Evolutionary conservation across 2,329 filamentous ascomycete species (phyloP).

Genomic region (Rhinocladiella similis): DNA sequence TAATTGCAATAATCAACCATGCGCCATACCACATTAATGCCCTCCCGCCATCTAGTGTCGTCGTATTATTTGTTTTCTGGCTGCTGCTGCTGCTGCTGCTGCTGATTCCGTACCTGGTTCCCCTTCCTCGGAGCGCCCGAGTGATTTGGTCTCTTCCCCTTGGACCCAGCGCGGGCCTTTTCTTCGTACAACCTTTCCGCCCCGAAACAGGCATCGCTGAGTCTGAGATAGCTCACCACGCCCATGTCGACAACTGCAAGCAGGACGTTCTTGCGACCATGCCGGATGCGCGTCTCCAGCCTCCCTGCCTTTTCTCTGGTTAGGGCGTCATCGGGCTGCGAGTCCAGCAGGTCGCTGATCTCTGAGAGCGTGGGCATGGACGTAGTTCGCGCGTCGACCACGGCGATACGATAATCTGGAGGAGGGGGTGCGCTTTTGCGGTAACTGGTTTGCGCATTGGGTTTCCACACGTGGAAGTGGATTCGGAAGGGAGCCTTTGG

Average conservation of each 20-base stretch:
- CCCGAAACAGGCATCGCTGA: slow-evolving; percentile 78
- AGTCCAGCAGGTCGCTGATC: slow-evolving; percentile 69
- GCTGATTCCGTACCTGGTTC: neutral
- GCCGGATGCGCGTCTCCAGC: slow-evolving; percentile 76
- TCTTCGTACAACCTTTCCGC: slow-evolving; percentile 65
- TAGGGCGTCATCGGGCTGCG: slow-evolving; percentile 69
- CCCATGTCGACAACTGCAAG: slow-evolving; percentile 88
- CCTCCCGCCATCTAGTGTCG: no score
- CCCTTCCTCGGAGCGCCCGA: slow-evolving; percentile 7
- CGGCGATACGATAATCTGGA: slow-evolving; percentile 82
- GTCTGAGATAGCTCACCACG: slow-evolving; percentile 80
- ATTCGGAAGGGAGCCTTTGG: slow-evolving; percentile 63
- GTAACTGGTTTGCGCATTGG: slow-evolving; percentile 59
- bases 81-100: neutral
- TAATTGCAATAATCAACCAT: no score
- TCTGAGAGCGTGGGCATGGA: slow-evolving; percentile 72
- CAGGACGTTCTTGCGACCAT: slow-evolving; percentile 80
- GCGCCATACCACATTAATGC: no score
- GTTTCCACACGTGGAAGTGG: slow-evolving; percentile 81
- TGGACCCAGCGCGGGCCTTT: slow-evolving; percentile 32
- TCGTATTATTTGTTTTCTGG: neutral
- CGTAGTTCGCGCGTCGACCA: slow-evolving; percentile 73
- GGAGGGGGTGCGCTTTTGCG: slow-evolving; percentile 75
- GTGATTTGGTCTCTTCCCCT: slow-evolving; percentile 29
- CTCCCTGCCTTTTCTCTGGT: slow-evolving; percentile 44